Evolutionary conservation across 225 moss, liverwort and hornwort genomes (phyloP).

Genomic region (Physcomitrellopsis africana): DNA sequence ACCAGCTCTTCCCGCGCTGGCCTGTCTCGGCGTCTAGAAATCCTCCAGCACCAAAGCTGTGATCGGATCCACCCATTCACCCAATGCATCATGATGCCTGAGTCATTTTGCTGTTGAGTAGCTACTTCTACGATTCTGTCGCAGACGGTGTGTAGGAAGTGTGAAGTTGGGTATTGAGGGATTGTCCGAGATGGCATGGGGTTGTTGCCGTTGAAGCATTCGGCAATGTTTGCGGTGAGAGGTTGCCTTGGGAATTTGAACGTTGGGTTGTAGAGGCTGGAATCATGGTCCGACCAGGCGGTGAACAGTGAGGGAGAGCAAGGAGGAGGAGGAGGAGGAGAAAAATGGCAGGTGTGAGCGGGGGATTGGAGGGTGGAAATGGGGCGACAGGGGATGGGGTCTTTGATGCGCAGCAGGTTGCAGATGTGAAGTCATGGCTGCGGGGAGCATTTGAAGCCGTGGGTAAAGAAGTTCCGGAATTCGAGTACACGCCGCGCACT

Average conservation of each 20-base stretch:
- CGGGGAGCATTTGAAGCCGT: conserved; percentile 86
- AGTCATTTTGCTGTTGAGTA: background rate
- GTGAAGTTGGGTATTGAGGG: background rate
- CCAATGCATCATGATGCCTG: background rate
- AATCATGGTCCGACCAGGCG: conserved; percentile 24
- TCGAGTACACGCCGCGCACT: conserved; percentile 91
- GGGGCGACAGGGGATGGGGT: conserved; percentile 57
- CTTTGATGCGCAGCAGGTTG: conserved; percentile 83
- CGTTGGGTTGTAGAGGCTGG: background rate
- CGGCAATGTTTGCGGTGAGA: background rate
- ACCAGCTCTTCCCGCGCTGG: conserved; percentile 22
- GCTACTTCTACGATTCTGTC: background rate
- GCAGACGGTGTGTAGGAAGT: background rate
- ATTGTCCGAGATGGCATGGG: conserved; percentile 10
- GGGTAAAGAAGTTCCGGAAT: conserved; percentile 94
- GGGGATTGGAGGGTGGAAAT: conserved; percentile 47
- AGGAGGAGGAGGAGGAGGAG: background rate
- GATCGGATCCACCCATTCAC: background rate
- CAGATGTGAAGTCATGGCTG: conserved; percentile 96
- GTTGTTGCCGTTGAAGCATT: conserved; percentile 3
- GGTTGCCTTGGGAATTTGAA: background rate
- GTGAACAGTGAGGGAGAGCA: background rate
- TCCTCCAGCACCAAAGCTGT: conserved; percentile 7
- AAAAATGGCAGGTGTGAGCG: conserved; percentile 53
- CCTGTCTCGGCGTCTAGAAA: background rate